Evolutionary conservation across 306 rosid species (phyloP), one percentile per base, ranked within the genome.

Genomic region (Quillaja saponaria): DNA sequence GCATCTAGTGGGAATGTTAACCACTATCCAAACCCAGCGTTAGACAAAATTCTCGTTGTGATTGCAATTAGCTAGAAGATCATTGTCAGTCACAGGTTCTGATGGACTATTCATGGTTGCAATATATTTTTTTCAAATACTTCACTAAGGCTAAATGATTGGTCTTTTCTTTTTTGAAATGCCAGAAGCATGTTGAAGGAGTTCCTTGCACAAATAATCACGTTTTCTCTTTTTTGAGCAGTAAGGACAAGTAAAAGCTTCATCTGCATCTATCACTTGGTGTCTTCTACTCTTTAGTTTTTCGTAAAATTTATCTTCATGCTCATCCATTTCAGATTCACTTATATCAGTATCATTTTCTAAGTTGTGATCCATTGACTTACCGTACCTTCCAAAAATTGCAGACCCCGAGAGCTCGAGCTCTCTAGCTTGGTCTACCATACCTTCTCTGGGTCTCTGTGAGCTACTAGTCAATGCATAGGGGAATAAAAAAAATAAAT

Each of bases 11-110:
- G 95, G 95, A 78, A 92, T 71, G 63, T 92, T 92, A 53, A 85
- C 95, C 42, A 84, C 95, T 19, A 92, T 58, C 57, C 96, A 95
- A 50, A 76, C 80, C 99, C 99, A 89, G 41, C 96, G 96, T 94
- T 90, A 86, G 58, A 92, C 95, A 53, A 89, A 79, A 48, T 74
- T 86, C 66, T 81, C 87, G 70, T 79, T 87, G 9, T 73, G 84
- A 73, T 85, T 61, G 31, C 81, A 78, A 54, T 47, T 65, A 13
- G 60, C 49, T 16, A 59, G 61, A 47, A 82, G 78, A 15, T 85
- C 80, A 47, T 78, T 78, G 58, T 78, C 77, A 49, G 10, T 62
- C 14, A 1, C 78, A 58, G 68, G 74, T 71, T 73, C 62, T 49
- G 90, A 76, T 21, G 89, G 82, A 79, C 79, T 72, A 65, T 16